Evolutionary conservation across 306 rosid genomes (phyloP).

Genomic region (Fagus crenata): DNA sequence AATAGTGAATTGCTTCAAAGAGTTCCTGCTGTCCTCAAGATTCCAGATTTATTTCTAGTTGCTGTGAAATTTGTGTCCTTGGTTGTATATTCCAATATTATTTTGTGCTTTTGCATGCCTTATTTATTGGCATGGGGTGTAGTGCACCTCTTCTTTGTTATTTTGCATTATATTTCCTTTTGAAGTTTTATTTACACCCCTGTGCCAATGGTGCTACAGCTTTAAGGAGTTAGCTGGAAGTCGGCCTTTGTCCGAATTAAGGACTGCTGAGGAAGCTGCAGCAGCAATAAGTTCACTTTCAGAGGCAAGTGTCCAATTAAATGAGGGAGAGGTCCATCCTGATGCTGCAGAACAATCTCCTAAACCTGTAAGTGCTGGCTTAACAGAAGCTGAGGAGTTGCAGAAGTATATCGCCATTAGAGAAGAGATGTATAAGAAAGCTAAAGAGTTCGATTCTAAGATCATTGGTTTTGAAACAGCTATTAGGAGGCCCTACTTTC

Average conservation of each 20-base stretch:
- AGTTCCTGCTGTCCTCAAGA: background rate
- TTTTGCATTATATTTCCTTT: background rate
- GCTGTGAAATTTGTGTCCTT: background rate
- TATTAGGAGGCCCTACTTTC: slow-evolving; percentile 98
- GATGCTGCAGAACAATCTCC: slow-evolving; percentile 57
- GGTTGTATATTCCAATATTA: background rate
- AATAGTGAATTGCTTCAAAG: background rate
- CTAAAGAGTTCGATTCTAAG: slow-evolving; percentile 99
- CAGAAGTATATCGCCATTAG: slow-evolving; percentile 93
- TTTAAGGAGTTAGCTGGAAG: slow-evolving; percentile 88
- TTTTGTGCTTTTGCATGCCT: background rate
- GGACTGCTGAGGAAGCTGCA: slow-evolving; percentile 73
- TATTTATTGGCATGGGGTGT: background rate
- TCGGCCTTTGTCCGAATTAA: slow-evolving; percentile 81
- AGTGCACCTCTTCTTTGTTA: background rate
- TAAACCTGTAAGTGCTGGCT: slow-evolving; percentile 83
- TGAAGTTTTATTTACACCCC: slow-evolving; percentile 6
- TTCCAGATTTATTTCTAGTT: background rate
- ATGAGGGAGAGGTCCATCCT: slow-evolving; percentile 63
- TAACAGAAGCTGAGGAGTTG: slow-evolving; percentile 98
- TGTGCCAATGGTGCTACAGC: slow-evolving; percentile 53
- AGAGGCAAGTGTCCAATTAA: slow-evolving; percentile 48
- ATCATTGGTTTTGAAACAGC: slow-evolving; percentile 99
- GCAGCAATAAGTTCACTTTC: slow-evolving; percentile 44
- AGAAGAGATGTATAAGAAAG: slow-evolving; percentile 97